These are phyloP conservation scores for Lactarius akahatsu DNA, from an alignment of 768 basidiomycete genomes.

Conservation along the genomic window DNA sequence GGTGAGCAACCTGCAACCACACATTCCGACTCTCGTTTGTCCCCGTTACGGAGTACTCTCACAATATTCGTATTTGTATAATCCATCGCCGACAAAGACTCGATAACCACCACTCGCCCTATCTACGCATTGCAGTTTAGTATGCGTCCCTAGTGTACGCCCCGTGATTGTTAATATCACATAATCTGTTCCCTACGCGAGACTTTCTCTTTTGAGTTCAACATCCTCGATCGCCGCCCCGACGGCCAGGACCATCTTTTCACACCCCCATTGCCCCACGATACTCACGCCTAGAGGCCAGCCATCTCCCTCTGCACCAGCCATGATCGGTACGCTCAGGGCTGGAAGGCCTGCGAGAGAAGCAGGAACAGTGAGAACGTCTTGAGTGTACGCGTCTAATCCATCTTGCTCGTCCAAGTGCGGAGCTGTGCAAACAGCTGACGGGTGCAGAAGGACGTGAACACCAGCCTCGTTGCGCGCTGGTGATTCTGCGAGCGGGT, in stretches of 20 bases:
- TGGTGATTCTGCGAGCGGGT: slow-evolving; percentile 42
- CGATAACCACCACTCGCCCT: slow-evolving; percentile 16
- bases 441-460: slow-evolving; percentile 84
- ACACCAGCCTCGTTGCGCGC: slow-evolving; percentile 42
- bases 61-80: slow-evolving; percentile 13
- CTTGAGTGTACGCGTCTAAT: slow-evolving; percentile 77
- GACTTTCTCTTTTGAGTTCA: not conserved
- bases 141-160: slow-evolving; percentile 10
- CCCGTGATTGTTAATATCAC: slow-evolving; percentile 11
- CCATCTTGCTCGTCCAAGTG: slow-evolving; percentile 38
- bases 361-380: slow-evolving; percentile 89
- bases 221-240: slow-evolving; percentile 46
- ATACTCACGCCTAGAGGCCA: slow-evolving; percentile 87
- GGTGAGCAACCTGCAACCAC: slow-evolving; percentile 4
- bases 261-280: slow-evolving; percentile 86
- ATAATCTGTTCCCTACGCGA: slow-evolving; percentile 4
- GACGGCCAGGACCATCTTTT: slow-evolving; percentile 56
- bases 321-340: slow-evolving; percentile 58
- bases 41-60: not conserved
- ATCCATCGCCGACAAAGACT: not conserved
- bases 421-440: slow-evolving; percentile 85
- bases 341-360: slow-evolving; percentile 88
- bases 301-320: slow-evolving; percentile 46
- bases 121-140: slow-evolving; percentile 11
- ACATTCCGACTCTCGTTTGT: not conserved